Evolutionary conservation across 1,284 basidiomycete genomes (phyloP).

Genomic region (Tilletia horrida): DNA sequence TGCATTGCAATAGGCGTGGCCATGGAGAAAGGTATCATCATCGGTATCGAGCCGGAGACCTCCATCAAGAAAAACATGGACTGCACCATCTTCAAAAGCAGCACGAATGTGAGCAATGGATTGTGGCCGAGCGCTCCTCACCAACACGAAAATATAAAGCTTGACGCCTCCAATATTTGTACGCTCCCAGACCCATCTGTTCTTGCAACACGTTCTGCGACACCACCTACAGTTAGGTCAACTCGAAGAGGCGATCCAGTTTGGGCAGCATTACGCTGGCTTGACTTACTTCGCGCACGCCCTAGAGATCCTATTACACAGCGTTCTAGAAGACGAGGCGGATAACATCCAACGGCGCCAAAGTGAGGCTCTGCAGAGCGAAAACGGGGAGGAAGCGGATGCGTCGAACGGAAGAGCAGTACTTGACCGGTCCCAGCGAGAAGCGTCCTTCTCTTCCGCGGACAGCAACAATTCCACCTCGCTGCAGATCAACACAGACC

Average conservation of each 20-base stretch:
- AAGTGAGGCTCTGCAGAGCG: background rate
- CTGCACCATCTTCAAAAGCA: slow-evolving; percentile 86
- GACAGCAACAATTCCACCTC: background rate
- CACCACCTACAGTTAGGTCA: slow-evolving; percentile 66
- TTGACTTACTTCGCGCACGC: slow-evolving; percentile 92
- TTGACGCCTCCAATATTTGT: background rate
- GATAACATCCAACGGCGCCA: slow-evolving; percentile 39
- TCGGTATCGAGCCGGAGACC: slow-evolving; percentile 86
- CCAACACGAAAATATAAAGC: background rate
- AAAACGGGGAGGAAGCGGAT: background rate
- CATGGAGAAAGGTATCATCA: slow-evolving; percentile 98
- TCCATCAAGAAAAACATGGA: slow-evolving; percentile 73
- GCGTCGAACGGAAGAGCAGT: background rate
- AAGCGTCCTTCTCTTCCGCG: background rate
- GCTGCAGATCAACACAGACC: background rate
- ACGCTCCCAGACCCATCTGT: slow-evolving; percentile 75
- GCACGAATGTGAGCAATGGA: slow-evolving; percentile 70
- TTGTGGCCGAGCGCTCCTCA: background rate
- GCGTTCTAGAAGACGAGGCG: slow-evolving; percentile 85
- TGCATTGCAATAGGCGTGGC: slow-evolving; percentile 64
- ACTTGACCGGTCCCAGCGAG: background rate
- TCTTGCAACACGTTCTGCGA: slow-evolving; percentile 84
- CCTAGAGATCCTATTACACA: slow-evolving; percentile 88
- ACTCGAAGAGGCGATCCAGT: slow-evolving; percentile 65
- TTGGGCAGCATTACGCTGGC: slow-evolving; percentile 80